phyloP scores from a whole-genome alignment of 441 rosid species.

The Theobroma grandiflorum region DNA sequence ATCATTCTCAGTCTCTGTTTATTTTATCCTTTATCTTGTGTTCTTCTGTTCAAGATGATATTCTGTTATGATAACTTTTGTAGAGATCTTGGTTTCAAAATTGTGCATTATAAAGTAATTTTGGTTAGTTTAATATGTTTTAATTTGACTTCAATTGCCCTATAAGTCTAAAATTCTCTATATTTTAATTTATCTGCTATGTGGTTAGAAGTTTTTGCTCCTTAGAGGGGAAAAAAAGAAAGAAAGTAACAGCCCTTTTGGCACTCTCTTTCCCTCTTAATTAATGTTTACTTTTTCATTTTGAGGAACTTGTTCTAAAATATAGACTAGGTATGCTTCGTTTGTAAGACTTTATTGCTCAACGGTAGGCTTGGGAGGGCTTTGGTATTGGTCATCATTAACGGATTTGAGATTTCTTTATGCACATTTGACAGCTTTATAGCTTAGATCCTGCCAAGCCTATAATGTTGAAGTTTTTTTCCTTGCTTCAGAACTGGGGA shows the following conservation, averaged over 20 bases:
- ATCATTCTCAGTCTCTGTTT: constrained; percentile 18
- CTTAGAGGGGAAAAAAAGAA: background rate
- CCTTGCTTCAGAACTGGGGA: background rate
- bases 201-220: background rate
- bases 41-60: constrained; percentile 2
- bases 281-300: background rate
- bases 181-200: constrained; percentile 5
- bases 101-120: constrained; percentile 4
- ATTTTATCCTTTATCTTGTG: constrained; percentile 1
- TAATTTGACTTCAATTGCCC: background rate
- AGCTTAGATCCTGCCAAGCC: background rate
- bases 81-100: background rate
- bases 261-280: background rate
- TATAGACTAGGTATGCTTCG: constrained; percentile 6
- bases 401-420: constrained; percentile 4
- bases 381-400: background rate
- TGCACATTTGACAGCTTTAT: background rate
- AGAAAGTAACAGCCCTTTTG: constrained; percentile 9
- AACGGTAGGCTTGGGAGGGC: background rate
- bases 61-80: constrained; percentile 7
- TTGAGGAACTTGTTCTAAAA: background rate
- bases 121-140: background rate
- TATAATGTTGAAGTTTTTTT: background rate
- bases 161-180: background rate
- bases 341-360: background rate